Base-by-base conservation (phyloP, 2,329 filamentous ascomycete genomes). In the Hypoxylon sp. region DNA sequence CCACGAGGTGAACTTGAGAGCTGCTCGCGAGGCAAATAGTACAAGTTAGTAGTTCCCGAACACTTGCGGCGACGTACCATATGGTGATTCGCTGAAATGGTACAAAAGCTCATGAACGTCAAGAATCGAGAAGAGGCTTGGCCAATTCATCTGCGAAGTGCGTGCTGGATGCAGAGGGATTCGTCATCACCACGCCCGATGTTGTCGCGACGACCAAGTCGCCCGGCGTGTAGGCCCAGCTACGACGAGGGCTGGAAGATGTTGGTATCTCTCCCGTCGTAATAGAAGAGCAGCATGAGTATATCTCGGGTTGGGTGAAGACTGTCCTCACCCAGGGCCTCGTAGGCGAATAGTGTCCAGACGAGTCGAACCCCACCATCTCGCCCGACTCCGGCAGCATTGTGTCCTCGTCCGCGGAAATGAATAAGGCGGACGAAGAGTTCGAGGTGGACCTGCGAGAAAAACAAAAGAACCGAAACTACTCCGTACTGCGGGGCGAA, bases 61-160 rank as follows among this genome's bases (percentile, higher is more conserved):
- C 17, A 26, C 17, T 10, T 20, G 13, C 9, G 23, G 24, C 18
- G 9, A 45, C 17, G 13, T 20, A 40, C 20, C 2, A 37, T 29
- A 18, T 23, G 31, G 42, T 33, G n/a, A 40, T 17, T 35, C 9
- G 17, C 53, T 60, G 31, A 62, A 41, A 8, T 46, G 38, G 21
- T n/a, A 13, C 3, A 1, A 20, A 58, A 71, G 69, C 45, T 69
- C 66, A 18, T 70, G 67, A 10, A 67, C 64, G 7, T 50, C 61
- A 7, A 60, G 67, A 13, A 67, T 70, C 31, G 61, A 68, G 27
- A 68, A 66, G 48, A 55, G 60, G 17, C 47, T 68, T 11, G 58
- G 60, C 41, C 67, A 69, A 26, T 70, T 67, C 57, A 58, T 70
- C 33, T 61, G 57, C 41, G 68, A 72, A 60, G 62, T 70, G 8